phyloP scores from a whole-genome alignment of 345 rosid species.

The Zanthoxylum bungeanum region DNA sequence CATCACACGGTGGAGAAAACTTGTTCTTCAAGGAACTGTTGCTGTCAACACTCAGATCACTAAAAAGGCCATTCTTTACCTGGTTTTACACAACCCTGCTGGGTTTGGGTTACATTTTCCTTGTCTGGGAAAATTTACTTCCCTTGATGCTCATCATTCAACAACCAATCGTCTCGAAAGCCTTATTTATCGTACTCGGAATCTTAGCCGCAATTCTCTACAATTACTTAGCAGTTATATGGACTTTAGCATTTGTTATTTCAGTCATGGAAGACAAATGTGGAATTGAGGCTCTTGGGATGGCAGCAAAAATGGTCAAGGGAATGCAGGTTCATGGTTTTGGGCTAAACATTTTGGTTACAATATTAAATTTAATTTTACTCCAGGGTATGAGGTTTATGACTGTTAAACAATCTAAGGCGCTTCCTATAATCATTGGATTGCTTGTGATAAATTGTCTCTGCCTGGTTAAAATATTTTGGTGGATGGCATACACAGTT shows the following conservation, averaged over 20 bases:
- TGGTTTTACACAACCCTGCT: conserved; percentile 35
- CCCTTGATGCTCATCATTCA: conserved; percentile 19
- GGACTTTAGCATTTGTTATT: conserved; percentile 48
- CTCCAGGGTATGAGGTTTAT: conserved; percentile 8
- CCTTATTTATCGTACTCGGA: background rate
- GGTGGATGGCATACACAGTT: conserved; percentile 38
- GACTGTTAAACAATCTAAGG: background rate
- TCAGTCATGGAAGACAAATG: conserved; percentile 50
- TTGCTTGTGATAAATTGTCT: conserved; percentile 21
- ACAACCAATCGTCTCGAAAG: background rate
- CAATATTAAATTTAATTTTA: conserved; percentile 12
- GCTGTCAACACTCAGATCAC: conserved; percentile 22
- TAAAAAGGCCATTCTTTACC: conserved; percentile 43
- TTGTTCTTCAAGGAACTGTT: conserved; percentile 25
- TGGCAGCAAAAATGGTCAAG: conserved; percentile 53
- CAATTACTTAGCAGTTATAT: conserved; percentile 36
- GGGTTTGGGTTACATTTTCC: conserved; percentile 28
- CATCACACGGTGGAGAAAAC: conserved; percentile 28
- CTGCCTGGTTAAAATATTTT: conserved; percentile 32
- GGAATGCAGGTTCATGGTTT: conserved; percentile 45
- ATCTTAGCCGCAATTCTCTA: conserved; percentile 23
- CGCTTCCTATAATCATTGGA: conserved; percentile 13
- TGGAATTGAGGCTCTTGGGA: conserved; percentile 54
- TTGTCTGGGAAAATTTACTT: conserved; percentile 13
- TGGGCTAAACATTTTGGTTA: conserved; percentile 36